Conservation (phyloP, 1,284 basidiomycete genomes). For the Peniophora sp. region DNA sequence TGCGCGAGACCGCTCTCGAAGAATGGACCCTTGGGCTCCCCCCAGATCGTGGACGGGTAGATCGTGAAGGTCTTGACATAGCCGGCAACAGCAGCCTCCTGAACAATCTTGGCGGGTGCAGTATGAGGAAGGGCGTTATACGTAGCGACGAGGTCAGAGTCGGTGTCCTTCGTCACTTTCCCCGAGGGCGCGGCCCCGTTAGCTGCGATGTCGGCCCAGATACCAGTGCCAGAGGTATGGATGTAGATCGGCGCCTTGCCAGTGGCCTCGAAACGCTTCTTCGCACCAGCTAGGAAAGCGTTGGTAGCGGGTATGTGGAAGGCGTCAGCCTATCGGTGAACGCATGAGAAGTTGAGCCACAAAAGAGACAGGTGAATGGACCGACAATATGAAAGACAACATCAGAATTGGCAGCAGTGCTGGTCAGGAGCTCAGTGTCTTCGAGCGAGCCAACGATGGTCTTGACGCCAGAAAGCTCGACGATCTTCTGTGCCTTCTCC, state of each 20-base stretch:
- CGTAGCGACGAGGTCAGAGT: constrained; percentile 30
- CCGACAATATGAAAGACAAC: constrained; percentile 39
- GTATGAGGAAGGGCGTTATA: constrained; percentile 29
- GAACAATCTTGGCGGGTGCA: constrained; percentile 27
- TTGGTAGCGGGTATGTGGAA: constrained; percentile 33
- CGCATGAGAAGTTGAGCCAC: background rate
- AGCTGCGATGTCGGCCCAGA: too few relatives aligned
- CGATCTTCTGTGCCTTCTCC: constrained; percentile 28
- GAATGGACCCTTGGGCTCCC: constrained; percentile 28
- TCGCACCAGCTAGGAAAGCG: constrained; percentile 35
- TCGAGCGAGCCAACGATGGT: constrained; percentile 24
- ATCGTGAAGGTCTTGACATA: constrained; percentile 36
- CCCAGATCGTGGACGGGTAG: constrained; percentile 37
- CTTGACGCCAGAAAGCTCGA: constrained; percentile 19
- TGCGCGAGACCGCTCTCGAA: constrained; percentile 34
- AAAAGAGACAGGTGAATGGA: constrained; percentile 10
- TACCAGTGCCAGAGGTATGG: constrained; percentile 25
- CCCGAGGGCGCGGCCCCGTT: constrained; percentile 18
- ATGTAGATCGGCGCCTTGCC: constrained; percentile 35
- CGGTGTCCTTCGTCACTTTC: constrained; percentile 23
- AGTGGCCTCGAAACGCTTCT: constrained; percentile 27
- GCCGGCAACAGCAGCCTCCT: constrained; percentile 13
- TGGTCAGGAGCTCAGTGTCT: constrained; percentile 23
- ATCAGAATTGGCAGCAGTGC: constrained; percentile 34
- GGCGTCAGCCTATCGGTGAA: constrained; percentile 29